Evolutionary conservation across 768 basidiomycete genomes (phyloP), one percentile per base, ranked within the genome.

Genomic region (Podaxis sp.): DNA sequence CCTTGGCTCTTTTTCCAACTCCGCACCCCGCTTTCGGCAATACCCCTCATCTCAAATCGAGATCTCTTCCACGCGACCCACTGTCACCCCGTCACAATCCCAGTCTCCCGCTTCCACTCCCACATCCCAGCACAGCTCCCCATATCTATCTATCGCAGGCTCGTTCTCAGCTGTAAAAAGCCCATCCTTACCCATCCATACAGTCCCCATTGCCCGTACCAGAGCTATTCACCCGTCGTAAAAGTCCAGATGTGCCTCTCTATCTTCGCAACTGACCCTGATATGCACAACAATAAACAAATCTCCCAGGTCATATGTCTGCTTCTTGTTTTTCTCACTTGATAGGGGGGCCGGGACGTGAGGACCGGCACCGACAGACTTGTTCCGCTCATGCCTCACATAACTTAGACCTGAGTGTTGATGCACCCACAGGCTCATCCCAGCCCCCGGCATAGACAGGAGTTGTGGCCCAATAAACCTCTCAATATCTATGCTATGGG

Each of bases 1-100:
- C 32, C 32, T 9, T 32, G 32, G 2, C 21, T 36, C 57, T 25
- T 37, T 57, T 57, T 57, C 57, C n/a, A 48, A 57, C 57, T 57
- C 57, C 57, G 52, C 35, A 23, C 18, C 36, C 52, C 35, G 57
- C 55, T 50, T 57, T 59, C 38, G 57, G 57, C 48, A 59, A 42
- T 25, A 51, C 50, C 57, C 52, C 57, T 42, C 25, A 59, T 59
- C 57, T 52, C 14, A 40, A 28, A n/a, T 11, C 35, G 18, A 38
- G 37, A 50, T 40, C 48, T 51, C 46, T 21, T 50, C 57, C 57
- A 58, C 57, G 46, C 36, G 38, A 50, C 23, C 47, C 47, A 37
- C 48, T 16, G 47, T 50, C 57, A 36, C 57, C 5, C 47, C 14
- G 36, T 38, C 48, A 50, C 47, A 50, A 21, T 10, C 25, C n/a